Evolutionary conservation across 108 stramenopile genomes (phyloP).

Genomic region (Conticribra weissflogii): DNA sequence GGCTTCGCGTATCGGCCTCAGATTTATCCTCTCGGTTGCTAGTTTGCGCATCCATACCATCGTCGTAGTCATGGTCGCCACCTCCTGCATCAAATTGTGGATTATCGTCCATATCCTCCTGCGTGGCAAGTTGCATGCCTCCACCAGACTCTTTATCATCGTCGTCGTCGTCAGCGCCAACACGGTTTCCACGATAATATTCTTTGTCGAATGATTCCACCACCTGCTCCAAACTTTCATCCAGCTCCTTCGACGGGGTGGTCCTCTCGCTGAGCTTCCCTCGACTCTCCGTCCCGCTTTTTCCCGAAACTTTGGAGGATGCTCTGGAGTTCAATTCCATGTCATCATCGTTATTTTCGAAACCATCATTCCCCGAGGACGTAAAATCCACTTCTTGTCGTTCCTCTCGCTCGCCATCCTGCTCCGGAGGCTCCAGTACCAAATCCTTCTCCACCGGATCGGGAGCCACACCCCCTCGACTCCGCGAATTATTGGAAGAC

Average conservation of each 20-base stretch:
- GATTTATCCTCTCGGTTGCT: background rate
- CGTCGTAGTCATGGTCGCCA: slow-evolving; percentile 17
- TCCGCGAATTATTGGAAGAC: background rate
- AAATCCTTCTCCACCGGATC: slow-evolving; percentile 33
- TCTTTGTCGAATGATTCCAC: slow-evolving; percentile 37
- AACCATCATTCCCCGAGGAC: slow-evolving; percentile 14
- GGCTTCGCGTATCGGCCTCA: background rate
- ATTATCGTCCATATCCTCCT: slow-evolving; percentile 32
- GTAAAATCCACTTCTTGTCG: slow-evolving; percentile 22
- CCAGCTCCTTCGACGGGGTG: slow-evolving; percentile 13
- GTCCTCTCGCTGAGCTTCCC: background rate
- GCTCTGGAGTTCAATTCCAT: background rate
- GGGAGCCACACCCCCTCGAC: slow-evolving; percentile 20
- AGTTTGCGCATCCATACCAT: slow-evolving; percentile 2
- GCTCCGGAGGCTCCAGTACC: slow-evolving; percentile 9
- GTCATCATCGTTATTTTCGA: slow-evolving; percentile 12
- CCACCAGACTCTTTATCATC: slow-evolving; percentile 35
- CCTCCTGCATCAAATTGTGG: slow-evolving; percentile 12
- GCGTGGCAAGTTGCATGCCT: slow-evolving; percentile 30
- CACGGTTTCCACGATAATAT: too few species aligned
- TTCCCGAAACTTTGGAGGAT: background rate
- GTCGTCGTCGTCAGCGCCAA: slow-evolving; percentile 38
- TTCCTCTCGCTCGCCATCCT: background rate
- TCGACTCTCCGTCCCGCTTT: background rate
- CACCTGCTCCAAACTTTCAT: slow-evolving; percentile 49